These are phyloP conservation scores for Salix koriyanagi DNA, from an alignment of 345 rosid genomes.

Conservation along the genomic window DNA sequence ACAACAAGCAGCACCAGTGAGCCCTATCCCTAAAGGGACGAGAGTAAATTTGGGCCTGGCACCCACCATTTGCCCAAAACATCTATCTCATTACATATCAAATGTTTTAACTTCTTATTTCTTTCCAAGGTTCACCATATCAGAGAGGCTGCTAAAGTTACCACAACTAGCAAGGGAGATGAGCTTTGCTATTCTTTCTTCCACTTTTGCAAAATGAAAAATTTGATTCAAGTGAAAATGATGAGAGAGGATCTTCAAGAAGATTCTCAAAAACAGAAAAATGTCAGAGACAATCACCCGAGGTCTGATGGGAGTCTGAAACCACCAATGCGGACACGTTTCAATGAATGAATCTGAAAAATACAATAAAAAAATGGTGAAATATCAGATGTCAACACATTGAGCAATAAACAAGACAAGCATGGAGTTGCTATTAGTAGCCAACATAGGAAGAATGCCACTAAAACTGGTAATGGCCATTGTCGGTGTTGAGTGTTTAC, in stretches of 20 bases:
- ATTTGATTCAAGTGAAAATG: neutral
- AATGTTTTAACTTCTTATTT: neutral
- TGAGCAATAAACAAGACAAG: neutral
- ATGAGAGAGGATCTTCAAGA: neutral
- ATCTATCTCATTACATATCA: neutral
- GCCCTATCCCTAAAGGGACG: neutral
- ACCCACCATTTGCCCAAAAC: neutral
- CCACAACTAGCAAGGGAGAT: neutral
- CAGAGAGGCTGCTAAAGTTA: neutral
- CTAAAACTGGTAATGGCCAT: neutral
- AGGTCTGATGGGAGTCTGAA: conserved; percentile 89
- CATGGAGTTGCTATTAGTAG: neutral
- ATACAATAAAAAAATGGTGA: neutral
- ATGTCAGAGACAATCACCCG: conserved; percentile 47
- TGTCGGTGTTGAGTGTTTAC: neutral
- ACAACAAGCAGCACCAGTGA: neutral
- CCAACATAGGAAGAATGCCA: neutral
- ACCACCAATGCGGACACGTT: conserved; percentile 82
- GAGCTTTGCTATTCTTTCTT: neutral
- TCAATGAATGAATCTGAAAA: conserved; percentile 68
- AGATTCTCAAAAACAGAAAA: neutral
- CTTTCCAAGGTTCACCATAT: neutral
- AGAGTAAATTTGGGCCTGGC: neutral
- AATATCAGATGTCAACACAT: conserved; percentile 1
- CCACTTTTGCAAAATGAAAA: no score